Evolutionary conservation across 345 rosid species (phyloP), one percentile per base, ranked within the genome.

Genomic region (Toxicodendron radicans): DNA sequence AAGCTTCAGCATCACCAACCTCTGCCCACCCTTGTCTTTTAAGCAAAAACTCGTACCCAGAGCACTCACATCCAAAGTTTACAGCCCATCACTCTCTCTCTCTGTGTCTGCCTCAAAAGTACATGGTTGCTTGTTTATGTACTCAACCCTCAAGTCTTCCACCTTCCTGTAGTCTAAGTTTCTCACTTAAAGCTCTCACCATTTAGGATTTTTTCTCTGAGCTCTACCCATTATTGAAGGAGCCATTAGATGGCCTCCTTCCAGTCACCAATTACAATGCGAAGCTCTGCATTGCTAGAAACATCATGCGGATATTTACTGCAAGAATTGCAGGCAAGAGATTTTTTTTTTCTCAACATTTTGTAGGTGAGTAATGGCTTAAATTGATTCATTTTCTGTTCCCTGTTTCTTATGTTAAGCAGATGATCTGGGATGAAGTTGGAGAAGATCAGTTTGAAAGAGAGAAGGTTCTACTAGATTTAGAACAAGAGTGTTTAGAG

Each of bases 371-470:
- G 48, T 46, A 38, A 0, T n/a, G 12, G 13, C 12, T 75, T 21
- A 59, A 9, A 56, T 68, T 59, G 38, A n/a, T 52, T 66, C 30
- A 70, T 11, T 60, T 48, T 58, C 7, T 71, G 59, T 59, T 59
- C 24, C 21, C 66, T 65, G 43, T 49, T 6, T 66, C 24, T 21
- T 69, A 4, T 62, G 32, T 41, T 69, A 35, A 68, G 81, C 87
- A 95, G 99, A 91, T 91, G 87, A 95, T 95, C 62, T 95, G 99
- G 99, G 93, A 93, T 82, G 99, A 95, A 80, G 98, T 93, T 57
- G 99, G 99, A 70, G 90, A 93, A 78, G 88, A 87, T 71, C 86
- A 89, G 79, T 83, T 82, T 70, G 92, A 86, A 70, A 84, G 98
- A 78, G 98, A 93, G 79, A 93, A 88, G 80, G 91, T 90, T 66